Evolutionary conservation across 2,329 filamentous ascomycete genomes (phyloP), one percentile per base, ranked within the genome.

Genomic region (Pseudopithomyces chartarum): DNA sequence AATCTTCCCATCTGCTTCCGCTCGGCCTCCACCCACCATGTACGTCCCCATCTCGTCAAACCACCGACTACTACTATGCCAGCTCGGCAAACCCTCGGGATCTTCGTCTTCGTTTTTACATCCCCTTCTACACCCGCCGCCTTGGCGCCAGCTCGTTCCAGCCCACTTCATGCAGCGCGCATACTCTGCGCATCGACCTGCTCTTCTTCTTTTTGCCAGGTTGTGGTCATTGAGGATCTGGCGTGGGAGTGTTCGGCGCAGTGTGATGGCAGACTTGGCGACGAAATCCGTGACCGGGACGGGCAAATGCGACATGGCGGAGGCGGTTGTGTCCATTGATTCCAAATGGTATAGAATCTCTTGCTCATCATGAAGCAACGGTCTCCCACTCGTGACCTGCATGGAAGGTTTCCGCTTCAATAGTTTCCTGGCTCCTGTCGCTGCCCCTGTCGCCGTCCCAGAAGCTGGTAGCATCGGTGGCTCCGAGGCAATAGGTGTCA

Each of bases 141-240:
- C 67, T 43, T 67, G 64, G 19, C 68, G 60, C 71, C 71, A 74
- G 10, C 49, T 61, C 29, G 61, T 62, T 2, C 67, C 69, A 3
- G 66, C 69, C 71, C 71, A 74, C 50, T 73, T 73, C 66, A 66
- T 71, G 36, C 71, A 74, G 11, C 69, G 62, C 17, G 70, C 69
- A 51, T 71, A 73, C 40, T 73, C 69, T 6, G 66, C 68, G 49
- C 71, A 74, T 8, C 59, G 54, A 0, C 49, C 62, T 2, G 48
- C 44, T 20, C 67, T 58, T 39, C 49, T 56, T 40, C 69, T 68
- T 53, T 72, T 73, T 2, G 49, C 44, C 1, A 61, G 33, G 2
- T 61, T 56, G 29, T 69, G 70, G 2, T 68, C 66, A 8, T 60
- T 56, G 2, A 74, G 64, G 0, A 56, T 59, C 5, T 63, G 63